Base-by-base conservation (phyloP, 441 rosid genomes). In the Melastoma candidum region DNA sequence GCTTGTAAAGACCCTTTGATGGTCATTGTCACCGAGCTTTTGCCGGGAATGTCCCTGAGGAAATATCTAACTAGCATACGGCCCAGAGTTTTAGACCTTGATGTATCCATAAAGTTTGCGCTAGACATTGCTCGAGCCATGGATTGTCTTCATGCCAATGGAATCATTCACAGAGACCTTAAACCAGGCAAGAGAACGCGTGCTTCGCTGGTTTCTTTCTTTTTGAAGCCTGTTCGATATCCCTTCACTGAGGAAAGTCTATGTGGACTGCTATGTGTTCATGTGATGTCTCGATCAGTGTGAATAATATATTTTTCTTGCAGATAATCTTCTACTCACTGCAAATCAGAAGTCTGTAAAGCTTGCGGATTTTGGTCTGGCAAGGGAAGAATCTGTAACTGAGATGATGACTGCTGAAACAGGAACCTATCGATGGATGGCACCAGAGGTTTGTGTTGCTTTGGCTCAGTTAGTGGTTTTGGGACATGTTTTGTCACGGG, bases 391-490 rank as follows among this genome's bases (percentile, higher is more conserved):
- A 73, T 17, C 98, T 25, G 96, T 90, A 32, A 80, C 96, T 13
- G 98, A 90, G 81, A 90, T 90, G 98, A 87, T 87, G 98, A 90
- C 98, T 24, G 98, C 98, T 2, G 98, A 90, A 75, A 90, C 98
- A 2, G 98, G 98, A 65, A 90, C 98, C 2, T 90, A 90, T 68
- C 95, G 98, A 25, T 87, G 98, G 98, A 90, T 90, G 98, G 98
- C 98, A 69, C 95, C 98, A 50, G 98, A 90, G 96, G 98, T 87
- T 67, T 64, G 60, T 54, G 7, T 8, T 32, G 41, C 41, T 32
- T 17, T 17, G 6, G 41, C 41, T 32, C 41, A 2, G 41, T 6
- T 32, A 8, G 41, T 32, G 5, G 41, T 32, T 32, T 4, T 6
- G 7, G 41, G 41, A 32, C 41, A 2, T 32, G 41, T 32, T 32